These are phyloP conservation scores for Blastocystis sp. DNA, from an alignment of 352 stramenopile genomes.

Conservation along the genomic window DNA sequence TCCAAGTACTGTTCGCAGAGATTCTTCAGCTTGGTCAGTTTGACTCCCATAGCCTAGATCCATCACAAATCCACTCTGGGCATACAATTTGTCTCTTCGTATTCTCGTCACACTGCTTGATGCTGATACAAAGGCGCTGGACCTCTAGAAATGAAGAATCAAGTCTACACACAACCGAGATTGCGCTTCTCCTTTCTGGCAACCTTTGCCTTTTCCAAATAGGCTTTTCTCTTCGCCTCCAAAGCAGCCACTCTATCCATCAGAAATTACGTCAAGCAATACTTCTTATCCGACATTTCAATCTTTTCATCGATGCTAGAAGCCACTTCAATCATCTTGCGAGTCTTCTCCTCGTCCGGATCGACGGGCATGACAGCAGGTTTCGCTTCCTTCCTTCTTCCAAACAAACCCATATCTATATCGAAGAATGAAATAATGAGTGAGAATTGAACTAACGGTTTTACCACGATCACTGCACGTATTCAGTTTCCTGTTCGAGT, in stretches of 20 bases:
- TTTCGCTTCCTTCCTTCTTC: background rate
- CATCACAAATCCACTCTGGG: background rate
- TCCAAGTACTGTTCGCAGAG: conserved; percentile 29
- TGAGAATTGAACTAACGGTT: background rate
- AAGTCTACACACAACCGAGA: background rate
- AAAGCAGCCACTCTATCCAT: conserved; percentile 9
- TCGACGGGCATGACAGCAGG: background rate
- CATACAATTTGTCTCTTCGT: background rate
- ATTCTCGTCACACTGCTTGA: conserved; percentile 40
- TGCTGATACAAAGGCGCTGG: background rate
- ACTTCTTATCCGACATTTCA: conserved; percentile 5
- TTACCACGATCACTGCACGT: no score
- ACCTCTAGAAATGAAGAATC: background rate
- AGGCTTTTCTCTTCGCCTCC: background rate
- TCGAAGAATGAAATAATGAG: conserved; percentile 9
- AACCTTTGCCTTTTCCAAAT: background rate
- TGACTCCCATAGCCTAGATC: conserved; percentile 14
- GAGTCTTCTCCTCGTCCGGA: background rate
- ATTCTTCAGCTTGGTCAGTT: conserved; percentile 32
- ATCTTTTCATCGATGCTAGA: conserved; percentile 25
- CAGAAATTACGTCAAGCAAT: background rate
- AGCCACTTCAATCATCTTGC: background rate
- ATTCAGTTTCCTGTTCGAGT: no score
- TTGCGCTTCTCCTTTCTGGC: background rate
- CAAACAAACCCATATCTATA: conserved; percentile 19